These are phyloP conservation scores for Pseudopithomyces maydicus DNA, from an alignment of 2,329 filamentous ascomycete species.

Conservation along the genomic window DNA sequence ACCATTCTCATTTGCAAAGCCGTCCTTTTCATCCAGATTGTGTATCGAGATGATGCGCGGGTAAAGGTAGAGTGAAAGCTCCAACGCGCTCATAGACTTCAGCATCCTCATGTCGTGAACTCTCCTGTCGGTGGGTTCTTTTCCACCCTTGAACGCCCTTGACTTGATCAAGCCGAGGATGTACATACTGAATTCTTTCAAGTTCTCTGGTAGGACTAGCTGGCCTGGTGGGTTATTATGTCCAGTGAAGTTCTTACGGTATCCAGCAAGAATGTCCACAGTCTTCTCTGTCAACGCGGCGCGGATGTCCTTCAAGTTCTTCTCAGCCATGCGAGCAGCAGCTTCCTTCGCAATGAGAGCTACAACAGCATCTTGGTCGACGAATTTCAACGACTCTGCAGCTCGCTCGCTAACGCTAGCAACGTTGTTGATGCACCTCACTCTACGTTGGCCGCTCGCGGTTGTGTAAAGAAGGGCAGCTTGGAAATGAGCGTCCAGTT, in stretches of 20 bases:
- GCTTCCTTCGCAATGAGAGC: conserved; percentile 91
- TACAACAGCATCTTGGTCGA: conserved; percentile 94
- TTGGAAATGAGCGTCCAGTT: conserved; percentile 97
- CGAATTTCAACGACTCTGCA: conserved; percentile 84
- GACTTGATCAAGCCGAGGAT: conserved; percentile 88
- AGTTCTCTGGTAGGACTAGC: conserved; percentile 89
- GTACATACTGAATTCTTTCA: conserved; percentile 98
- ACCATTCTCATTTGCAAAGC: conserved; percentile 90
- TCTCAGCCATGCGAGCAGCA: conserved; percentile 79
- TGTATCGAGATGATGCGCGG: conserved; percentile 91
- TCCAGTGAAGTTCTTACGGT: conserved; percentile 89
- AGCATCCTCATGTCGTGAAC: conserved; percentile 92
- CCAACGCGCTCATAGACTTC: conserved; percentile 81
- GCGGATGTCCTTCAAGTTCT: conserved; percentile 82
- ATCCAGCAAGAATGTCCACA: conserved; percentile 88
- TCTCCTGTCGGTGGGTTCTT: conserved; percentile 86
- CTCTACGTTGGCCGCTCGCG: conserved; percentile 82
- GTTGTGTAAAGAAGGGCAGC: conserved; percentile 94
- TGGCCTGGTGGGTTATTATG: conserved; percentile 85
- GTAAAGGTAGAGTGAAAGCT: conserved; percentile 91
- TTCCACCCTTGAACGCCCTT: conserved; percentile 88
- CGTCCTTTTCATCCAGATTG: conserved; percentile 83
- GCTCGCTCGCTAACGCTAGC: conserved; percentile 87
- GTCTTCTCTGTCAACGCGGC: conserved; percentile 85
- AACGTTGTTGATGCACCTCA: conserved; percentile 91